Conservation (phyloP, 164 flowering plant genomes). For the Vitis vinifera region ASM3070453v1 NC_081814.1:7252501-7253000, state of each 20-base stretch:
- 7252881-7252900: no score
- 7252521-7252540: not conserved
- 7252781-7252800: not conserved
- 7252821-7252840: not conserved
- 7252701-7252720: not conserved
- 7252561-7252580: slow-evolving; percentile 20
- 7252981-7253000: no score
- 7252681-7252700: slow-evolving; percentile 13
- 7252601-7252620: slow-evolving; percentile 9
- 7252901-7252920: no score
- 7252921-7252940: no score
- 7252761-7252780: not conserved
- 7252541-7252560: slow-evolving; percentile 23
- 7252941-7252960: no score
- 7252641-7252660: slow-evolving; percentile 21
- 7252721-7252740: no score
- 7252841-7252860: not conserved
- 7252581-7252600: slow-evolving; percentile 16
- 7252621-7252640: slow-evolving; percentile 18
- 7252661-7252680: slow-evolving; percentile 8
- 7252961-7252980: no score
- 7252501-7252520: not conserved
- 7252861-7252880: not conserved
- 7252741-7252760: not conserved
- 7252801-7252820: not conserved